Conservation (phyloP, 371 early-diverging fungal genomes). For the Zychaea mexicana region DNA sequence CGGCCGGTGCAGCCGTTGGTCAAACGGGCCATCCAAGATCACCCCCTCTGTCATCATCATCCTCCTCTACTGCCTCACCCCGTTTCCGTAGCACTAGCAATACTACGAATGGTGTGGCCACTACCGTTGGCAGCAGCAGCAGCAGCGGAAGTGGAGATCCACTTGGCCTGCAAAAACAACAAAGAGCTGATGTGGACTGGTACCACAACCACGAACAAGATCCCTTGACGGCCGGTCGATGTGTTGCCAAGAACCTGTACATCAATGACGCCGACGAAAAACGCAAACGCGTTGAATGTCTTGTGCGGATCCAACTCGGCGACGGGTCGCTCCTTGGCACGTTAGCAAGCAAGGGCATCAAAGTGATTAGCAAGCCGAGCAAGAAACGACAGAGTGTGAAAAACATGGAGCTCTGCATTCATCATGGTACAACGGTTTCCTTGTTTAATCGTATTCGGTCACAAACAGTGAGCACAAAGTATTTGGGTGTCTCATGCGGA, state of each 20-base stretch:
- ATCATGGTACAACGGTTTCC: slow-evolving; percentile 80
- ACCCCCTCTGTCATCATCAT: neutral
- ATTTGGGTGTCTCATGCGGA: slow-evolving; percentile 65
- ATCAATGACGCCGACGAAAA: slow-evolving; percentile 79
- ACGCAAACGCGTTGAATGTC: slow-evolving; percentile 70
- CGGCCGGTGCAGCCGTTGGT: slow-evolving; percentile 31
- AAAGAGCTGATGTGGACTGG: slow-evolving; percentile 17
- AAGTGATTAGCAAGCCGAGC: slow-evolving; percentile 80
- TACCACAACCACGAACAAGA: slow-evolving; percentile 22
- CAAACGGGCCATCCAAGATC: slow-evolving; percentile 23
- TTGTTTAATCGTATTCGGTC: slow-evolving; percentile 87
- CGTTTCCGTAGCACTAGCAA: too few species aligned
- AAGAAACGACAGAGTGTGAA: slow-evolving; percentile 79
- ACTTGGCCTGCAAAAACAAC: neutral
- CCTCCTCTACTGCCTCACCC: neutral
- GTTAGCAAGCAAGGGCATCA: slow-evolving; percentile 70
- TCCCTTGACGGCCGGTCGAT: slow-evolving; percentile 51
- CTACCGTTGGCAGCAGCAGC: too few species aligned
- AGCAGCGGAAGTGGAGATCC: too few species aligned
- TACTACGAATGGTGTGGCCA: too few species aligned
- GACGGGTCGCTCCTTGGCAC: slow-evolving; percentile 58
- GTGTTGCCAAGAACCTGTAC: slow-evolving; percentile 74
- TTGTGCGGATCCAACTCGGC: slow-evolving; percentile 63
- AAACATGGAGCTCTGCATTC: slow-evolving; percentile 81
- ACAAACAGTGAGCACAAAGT: slow-evolving; percentile 85